Evolutionary conservation across 2,329 filamentous ascomycete genomes (phyloP).

Genomic region (Sordariomycetes sp.): DNA sequence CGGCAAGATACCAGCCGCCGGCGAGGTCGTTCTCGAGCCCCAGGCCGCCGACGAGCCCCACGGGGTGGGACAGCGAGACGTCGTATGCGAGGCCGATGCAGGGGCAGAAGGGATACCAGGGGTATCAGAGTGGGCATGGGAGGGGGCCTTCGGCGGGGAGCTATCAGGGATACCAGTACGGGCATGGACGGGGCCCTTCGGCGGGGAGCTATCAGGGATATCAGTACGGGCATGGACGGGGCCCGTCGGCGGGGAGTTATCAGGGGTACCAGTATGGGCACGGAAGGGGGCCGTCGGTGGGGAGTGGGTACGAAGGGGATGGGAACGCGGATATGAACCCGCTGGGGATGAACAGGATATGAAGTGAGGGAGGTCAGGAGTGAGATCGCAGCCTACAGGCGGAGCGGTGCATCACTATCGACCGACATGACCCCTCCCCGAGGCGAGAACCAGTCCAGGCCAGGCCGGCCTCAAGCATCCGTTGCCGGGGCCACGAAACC

Average conservation of each 20-base stretch:
- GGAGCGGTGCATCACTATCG: not conserved
- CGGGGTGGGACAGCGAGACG: not conserved
- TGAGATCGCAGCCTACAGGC: not conserved
- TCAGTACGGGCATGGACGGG: not conserved
- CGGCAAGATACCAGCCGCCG: constrained; percentile 40
- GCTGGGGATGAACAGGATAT: constrained; percentile 43
- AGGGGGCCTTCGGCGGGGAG: too few species aligned
- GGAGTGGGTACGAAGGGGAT: not conserved
- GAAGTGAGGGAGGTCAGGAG: constrained; percentile 8
- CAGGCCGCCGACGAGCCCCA: constrained; percentile 24
- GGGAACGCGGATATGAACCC: constrained; percentile 33
- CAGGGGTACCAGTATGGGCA: not conserved
- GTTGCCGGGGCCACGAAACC: too few species aligned
- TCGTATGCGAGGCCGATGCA: constrained; percentile 3
- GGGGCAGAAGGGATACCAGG: constrained; percentile 8
- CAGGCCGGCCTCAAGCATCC: too few species aligned
- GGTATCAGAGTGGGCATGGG: not conserved
- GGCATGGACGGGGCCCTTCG: not conserved
- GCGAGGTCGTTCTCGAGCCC: constrained; percentile 43
- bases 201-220: not conserved
- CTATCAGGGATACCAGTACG: not conserved
- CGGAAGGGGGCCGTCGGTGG: not conserved
- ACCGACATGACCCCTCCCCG: not conserved
- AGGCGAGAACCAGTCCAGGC: too few species aligned
- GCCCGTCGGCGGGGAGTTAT: not conserved